These are phyloP conservation scores for Paraconiothyrium brasiliense DNA, from an alignment of 2,329 filamentous ascomycete species.

Conservation along the genomic window DNA sequence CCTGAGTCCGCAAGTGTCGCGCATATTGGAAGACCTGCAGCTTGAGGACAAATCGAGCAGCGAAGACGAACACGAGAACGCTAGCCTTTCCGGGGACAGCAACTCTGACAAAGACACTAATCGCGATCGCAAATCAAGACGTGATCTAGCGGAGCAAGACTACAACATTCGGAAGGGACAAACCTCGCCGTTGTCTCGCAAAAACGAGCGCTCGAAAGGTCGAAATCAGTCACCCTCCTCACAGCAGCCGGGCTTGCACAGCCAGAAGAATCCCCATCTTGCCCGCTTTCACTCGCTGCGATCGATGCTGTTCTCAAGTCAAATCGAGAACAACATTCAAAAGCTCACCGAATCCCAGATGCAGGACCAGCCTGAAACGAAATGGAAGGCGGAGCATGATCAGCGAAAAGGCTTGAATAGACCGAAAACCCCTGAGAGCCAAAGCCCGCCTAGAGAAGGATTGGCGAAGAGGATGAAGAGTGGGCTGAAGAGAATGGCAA, in stretches of 20 bases:
- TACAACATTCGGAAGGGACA: conserved; percentile 22
- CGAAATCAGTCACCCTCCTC: conserved; percentile 21
- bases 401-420: conserved; percentile 36
- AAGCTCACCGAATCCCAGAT: conserved; percentile 30
- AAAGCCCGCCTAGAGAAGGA: conserved; percentile 27
- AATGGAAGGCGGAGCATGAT: conserved; percentile 43
- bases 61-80: conserved; percentile 29
- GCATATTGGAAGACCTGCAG: conserved; percentile 40
- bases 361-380: conserved; percentile 30
- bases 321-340: conserved; percentile 42
- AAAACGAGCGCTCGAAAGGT: conserved; percentile 11
- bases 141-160: conserved; percentile 18
- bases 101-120: conserved; percentile 12
- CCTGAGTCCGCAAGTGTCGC: conserved; percentile 42
- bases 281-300: conserved; percentile 46
- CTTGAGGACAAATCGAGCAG: conserved; percentile 40
- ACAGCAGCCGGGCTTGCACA: conserved; percentile 13
- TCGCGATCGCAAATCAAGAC: conserved; percentile 11
- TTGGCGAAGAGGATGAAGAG: conserved; percentile 36
- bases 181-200: conserved; percentile 21
- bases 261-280: conserved; percentile 36
- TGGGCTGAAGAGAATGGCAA: conserved; percentile 40
- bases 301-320: conserved; percentile 43
- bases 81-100: conserved; percentile 11
- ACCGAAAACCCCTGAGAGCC: conserved; percentile 37